Evolutionary conservation across 306 rosid genomes (phyloP).

Genomic region (Spatholobus suberectus): DNA sequence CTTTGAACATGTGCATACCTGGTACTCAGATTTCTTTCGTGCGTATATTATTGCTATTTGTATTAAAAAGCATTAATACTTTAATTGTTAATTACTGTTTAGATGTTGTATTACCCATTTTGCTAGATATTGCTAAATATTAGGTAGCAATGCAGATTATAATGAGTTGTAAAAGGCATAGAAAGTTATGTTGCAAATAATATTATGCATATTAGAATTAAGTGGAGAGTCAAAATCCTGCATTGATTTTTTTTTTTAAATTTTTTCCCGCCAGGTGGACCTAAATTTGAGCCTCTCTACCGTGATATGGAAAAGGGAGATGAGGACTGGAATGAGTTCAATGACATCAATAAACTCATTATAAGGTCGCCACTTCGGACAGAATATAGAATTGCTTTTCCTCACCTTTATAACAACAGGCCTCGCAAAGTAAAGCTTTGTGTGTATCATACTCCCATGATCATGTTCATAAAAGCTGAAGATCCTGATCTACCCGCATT

Average conservation of each 20-base stretch:
- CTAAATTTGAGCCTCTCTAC: constrained; percentile 97
- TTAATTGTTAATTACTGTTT: not conserved
- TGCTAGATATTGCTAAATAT: not conserved
- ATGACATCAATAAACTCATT: constrained; percentile 97
- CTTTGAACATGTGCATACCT: constrained; percentile 98
- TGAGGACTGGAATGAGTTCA: constrained; percentile 99
- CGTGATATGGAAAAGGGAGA: constrained; percentile 99
- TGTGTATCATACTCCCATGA: constrained; percentile 94
- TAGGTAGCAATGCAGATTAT: not conserved
- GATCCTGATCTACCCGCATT: constrained; percentile 99
- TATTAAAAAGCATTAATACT: not conserved
- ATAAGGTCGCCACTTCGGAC: constrained; percentile 99
- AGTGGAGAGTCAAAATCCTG: not conserved
- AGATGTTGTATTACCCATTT: not conserved
- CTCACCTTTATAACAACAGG: constrained; percentile 98
- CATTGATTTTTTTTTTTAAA: constrained; percentile 27
- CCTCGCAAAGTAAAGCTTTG: constrained; percentile 98
- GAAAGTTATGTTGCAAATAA: not conserved
- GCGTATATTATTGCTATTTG: not conserved
- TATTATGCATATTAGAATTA: not conserved
- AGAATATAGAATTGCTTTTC: constrained; percentile 96
- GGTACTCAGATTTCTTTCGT: constrained; percentile 53
- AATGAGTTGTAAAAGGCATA: not conserved
- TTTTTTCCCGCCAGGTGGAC: constrained; percentile 75
- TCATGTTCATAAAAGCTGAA: constrained; percentile 95